Conservation (phyloP, 192 early-diverging fungal genomes). For the Backusella tuberculispora region DNA sequence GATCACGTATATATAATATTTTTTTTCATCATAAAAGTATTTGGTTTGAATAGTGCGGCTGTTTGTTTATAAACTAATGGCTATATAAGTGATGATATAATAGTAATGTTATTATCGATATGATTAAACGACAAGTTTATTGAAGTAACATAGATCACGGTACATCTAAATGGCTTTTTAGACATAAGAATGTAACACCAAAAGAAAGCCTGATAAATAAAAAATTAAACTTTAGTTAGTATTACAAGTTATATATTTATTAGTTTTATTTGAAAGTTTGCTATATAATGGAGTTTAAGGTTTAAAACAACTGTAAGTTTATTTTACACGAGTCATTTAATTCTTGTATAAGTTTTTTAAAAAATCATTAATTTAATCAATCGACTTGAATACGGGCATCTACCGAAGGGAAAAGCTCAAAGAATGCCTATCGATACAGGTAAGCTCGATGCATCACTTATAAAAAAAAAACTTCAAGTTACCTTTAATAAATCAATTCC, state of each 20-base stretch:
- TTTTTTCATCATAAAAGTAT: too few relatives aligned
- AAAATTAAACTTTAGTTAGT: neutral
- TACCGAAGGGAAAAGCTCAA: conserved; percentile 33
- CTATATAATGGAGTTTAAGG: neutral
- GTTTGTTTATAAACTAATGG: too few relatives aligned
- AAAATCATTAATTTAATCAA: neutral
- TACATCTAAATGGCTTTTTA: too few relatives aligned
- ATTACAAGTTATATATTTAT: neutral
- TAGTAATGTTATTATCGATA: too few relatives aligned
- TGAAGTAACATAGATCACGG: too few relatives aligned
- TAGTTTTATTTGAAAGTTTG: conserved; percentile 8
- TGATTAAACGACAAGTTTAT: too few relatives aligned
- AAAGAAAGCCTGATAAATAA: neutral
- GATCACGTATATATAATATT: too few relatives aligned
- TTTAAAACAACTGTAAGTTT: neutral
- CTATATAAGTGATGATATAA: too few relatives aligned
- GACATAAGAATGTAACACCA: neutral
- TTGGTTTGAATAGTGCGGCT: too few relatives aligned
- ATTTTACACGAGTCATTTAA: neutral
- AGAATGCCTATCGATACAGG: conserved; percentile 23
- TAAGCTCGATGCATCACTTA: neutral
- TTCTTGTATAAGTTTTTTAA: too few relatives aligned
- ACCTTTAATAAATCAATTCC: conserved; percentile 87
- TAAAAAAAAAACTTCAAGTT: conserved; percentile 7
- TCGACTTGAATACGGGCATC: conserved; percentile 30